Base-by-base conservation (phyloP, 2,329 filamentous ascomycete species). In the Sphaerostilbella broomeana region DNA sequence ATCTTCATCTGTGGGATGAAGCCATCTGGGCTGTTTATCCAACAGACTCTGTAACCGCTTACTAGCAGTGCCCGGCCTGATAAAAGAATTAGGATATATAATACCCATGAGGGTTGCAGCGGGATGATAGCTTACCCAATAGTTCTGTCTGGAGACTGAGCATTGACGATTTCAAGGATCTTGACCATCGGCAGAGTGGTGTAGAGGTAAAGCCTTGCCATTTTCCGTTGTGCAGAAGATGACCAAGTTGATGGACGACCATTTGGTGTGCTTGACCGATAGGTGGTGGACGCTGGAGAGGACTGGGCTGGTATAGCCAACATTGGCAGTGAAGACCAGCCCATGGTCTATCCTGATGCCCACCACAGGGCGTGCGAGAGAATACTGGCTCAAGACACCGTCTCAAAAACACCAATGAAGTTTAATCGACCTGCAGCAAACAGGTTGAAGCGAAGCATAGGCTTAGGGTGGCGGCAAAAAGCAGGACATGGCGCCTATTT, bases 191-290 rank as follows among this genome's bases (percentile, higher is more conserved):
- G 66, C 5, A 78, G 60, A 0, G 62, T 72, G 0, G 73, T 78
- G 50, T 73, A 77, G 40, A 77, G 57, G 46, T 79, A 79, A 6
- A 79, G 66, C 6, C 74, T 64, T 6, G 70, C 64, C 41, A 79
- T 60, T 52, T 72, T 73, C 28, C 75, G 67, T 47, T 70, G 67
- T 5, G 69, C 66, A 3, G 69, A 69, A 11, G 63, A 55, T 8
- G 67, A 75, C 75, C 75, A 79, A 47, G 75, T 65, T 27, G 71
- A 68, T 3, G 75, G 75, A 11, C 75, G 70, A 11, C 75, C 75
- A 26, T 55, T 57, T 43, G 49, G 52, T 40, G 29, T 55, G 39
- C 52, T 57, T 5, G 52, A 51, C 20, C 51, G 28, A 13, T 30
- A 22, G 39, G 15, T 20, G 16, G 44, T 43, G 12, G 32, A 44